Evolutionary conservation across 1,139 yeast species (phyloP), one percentile per base, ranked within the genome.

Genomic region (Arxiozyma heterogenica): DNA sequence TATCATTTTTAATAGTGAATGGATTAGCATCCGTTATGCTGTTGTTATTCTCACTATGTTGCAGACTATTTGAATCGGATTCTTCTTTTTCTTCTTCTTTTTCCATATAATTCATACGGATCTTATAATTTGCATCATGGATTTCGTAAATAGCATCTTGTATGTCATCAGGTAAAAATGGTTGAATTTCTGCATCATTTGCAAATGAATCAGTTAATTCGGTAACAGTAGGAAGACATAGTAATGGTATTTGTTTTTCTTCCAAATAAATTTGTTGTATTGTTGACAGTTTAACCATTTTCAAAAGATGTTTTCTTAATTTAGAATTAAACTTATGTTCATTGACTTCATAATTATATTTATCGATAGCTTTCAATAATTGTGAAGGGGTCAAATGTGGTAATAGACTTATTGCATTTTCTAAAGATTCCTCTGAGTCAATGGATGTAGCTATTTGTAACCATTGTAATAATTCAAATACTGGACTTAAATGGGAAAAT

Each of bases 381-480:
- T 91, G 97, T 47, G 73, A 74, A 44, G 89, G 84, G 56, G 86
- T 85, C 54, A 93, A 72, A 12, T 75, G 74, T 47, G 75, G 84
- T 66, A 77, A 81, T 68, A 77, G 81, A 58, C 72, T 78, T 56
- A 80, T 75, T 52, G 85, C 84, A 64, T 74, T 79, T 59, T 73
- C 79, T 67, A 83, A 77, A 61, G 74, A 79, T 64, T 75, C 84
- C 53, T 80, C 82, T 57, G 78, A 79, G 21, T 70, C 71, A 47
- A 84, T 67, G 42, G 80, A 76, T 0, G 96, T 82, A 71, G 90
- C 81, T 52, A 93, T 86, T 67, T 93, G 98, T 52, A 91, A 72
- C 90, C 96, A 91, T 68, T 93, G 97, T 56, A 93, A 72, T 41
- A 93, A 70, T 67, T 91, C 94, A 54, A 86, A 80, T 1, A 88